Evolutionary conservation across 805 yeast species (phyloP), one percentile per base, ranked within the genome.

Genomic region (Millerozyma acaciae): DNA sequence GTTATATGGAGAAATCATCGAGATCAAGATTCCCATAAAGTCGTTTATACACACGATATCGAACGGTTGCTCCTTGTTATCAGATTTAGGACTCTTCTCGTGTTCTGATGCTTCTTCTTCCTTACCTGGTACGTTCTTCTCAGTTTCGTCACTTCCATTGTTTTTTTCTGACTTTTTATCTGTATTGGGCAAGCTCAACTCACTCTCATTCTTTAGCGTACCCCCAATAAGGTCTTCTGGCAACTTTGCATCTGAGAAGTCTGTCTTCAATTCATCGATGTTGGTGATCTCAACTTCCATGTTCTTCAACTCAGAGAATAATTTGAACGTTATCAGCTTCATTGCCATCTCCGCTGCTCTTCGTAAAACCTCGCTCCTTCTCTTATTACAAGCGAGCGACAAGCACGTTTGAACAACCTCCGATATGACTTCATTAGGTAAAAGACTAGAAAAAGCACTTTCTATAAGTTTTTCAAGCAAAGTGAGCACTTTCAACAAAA

Each of bases 351-450:
- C 97, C 0, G 97, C 97, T 0, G 95, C 83, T 39, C 82, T 76
- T 48, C 97, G 70, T 38, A 93, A 69, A 6, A 89, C 85, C 46
- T 90, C 97, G 39, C 95, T 80, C 54, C 97, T 75, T 53, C 89
- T 75, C 61, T 86, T 85, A 55, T 93, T 95, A 50, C 95, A 86
- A 2, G 97, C 95, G 57, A 93, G 72, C 4, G 94, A 81, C 51
- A 93, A 72, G 37, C 95, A 85, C 0, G 97, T 89, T 49, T 90
- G 96, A 18, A 89, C 75, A 17, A 88, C 88, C 51, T 90, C 97
- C 42, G 84, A 80, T 38, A 93, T 75, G 15, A 84, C 80, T 27
- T 87, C 87, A 55, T 88, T 90, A 2, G 90, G 76, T 26, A 90
- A 61, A n/a, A 76, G 50, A 17, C 68, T 70, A 16, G 90, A 82